Conservation (phyloP, 768 basidiomycete genomes). For the Postia placenta region DNA sequence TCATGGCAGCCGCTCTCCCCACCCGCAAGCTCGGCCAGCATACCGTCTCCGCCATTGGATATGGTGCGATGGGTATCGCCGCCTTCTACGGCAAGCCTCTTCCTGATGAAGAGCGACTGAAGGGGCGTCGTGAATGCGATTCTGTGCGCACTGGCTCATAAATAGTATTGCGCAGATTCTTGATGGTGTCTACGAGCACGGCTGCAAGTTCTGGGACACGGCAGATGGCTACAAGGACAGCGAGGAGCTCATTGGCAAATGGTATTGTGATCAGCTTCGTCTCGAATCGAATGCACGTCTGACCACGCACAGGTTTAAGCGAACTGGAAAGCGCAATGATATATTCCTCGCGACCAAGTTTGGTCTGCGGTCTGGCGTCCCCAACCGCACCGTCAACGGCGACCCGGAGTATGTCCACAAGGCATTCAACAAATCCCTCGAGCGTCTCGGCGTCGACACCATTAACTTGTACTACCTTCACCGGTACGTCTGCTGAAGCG, state of each 20-base stretch:
- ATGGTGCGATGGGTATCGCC: slow-evolving; percentile 56
- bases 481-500: slow-evolving; percentile 20
- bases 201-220: slow-evolving; percentile 44
- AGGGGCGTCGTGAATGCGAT: slow-evolving; percentile 29
- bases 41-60: slow-evolving; percentile 48
- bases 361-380: slow-evolving; percentile 26
- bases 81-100: slow-evolving; percentile 38
- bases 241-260: slow-evolving; percentile 42
- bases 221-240: slow-evolving; percentile 36
- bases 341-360: slow-evolving; percentile 65
- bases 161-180: slow-evolving; percentile 26
- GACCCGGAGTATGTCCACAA: slow-evolving; percentile 36
- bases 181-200: slow-evolving; percentile 33
- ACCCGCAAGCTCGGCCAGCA: slow-evolving; percentile 40
- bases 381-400: slow-evolving; percentile 22
- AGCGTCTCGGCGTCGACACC: slow-evolving; percentile 27
- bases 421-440: slow-evolving; percentile 33
- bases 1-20: background rate
- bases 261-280: slow-evolving; percentile 17
- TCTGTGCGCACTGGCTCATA: background rate
- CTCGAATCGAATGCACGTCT: too few species aligned
- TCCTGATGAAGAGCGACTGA: slow-evolving; percentile 54
- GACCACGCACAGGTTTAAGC: slow-evolving; percentile 39
- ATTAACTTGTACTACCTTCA: slow-evolving; percentile 38
- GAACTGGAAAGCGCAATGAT: slow-evolving; percentile 42